These are phyloP conservation scores for Liriodendron chinense DNA, from an alignment of 164 flowering plant genomes.

Conservation along the genomic window DNA sequence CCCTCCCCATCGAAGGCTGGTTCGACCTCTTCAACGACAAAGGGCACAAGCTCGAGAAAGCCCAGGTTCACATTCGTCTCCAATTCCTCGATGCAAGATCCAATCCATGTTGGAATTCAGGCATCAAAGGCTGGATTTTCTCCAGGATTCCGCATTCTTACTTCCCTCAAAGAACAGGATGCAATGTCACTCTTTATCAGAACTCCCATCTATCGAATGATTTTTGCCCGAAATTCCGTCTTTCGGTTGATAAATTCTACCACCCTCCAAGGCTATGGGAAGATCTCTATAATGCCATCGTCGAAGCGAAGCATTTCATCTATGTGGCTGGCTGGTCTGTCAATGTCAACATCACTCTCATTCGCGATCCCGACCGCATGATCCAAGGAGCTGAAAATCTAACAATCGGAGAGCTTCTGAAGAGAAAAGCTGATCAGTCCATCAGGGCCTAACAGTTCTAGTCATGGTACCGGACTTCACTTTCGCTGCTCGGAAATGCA, in stretches of 20 bases:
- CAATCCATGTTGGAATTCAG: slow-evolving; percentile 52
- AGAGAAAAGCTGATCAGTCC: slow-evolving; percentile 28
- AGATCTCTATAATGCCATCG: slow-evolving; percentile 74
- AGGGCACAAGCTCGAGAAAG: slow-evolving; percentile 41
- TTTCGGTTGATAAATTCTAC: slow-evolving; percentile 53
- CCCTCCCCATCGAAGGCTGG: slow-evolving; percentile 70
- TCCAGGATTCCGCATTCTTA: slow-evolving; percentile 77
- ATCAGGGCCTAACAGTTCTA: slow-evolving; percentile 35
- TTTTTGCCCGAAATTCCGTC: slow-evolving; percentile 63
- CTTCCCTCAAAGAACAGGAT: slow-evolving; percentile 62
- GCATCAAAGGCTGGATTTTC: slow-evolving; percentile 46
- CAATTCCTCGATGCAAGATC: slow-evolving; percentile 52
- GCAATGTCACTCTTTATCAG: slow-evolving; percentile 72
- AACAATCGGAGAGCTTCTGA: slow-evolving; percentile 61
- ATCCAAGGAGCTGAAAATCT: slow-evolving; percentile 28
- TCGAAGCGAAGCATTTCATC: slow-evolving; percentile 69
- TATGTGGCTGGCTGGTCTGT: slow-evolving; percentile 89
- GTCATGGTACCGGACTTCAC: slow-evolving; percentile 61
- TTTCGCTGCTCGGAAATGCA: slow-evolving; percentile 34
- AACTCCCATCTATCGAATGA: slow-evolving; percentile 77
- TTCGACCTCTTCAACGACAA: slow-evolving; percentile 46
- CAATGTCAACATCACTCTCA: slow-evolving; percentile 51
- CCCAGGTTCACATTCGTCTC: slow-evolving; percentile 67
- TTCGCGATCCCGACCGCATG: slow-evolving; percentile 46
- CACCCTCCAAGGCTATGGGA: slow-evolving; percentile 82